A percentile compares a stretch with the other conserved stretches of the same genome.
phyloP scores from a whole-genome alignment of 2,329 filamentous ascomycete species.

The Botryotinia globosa region DNA sequence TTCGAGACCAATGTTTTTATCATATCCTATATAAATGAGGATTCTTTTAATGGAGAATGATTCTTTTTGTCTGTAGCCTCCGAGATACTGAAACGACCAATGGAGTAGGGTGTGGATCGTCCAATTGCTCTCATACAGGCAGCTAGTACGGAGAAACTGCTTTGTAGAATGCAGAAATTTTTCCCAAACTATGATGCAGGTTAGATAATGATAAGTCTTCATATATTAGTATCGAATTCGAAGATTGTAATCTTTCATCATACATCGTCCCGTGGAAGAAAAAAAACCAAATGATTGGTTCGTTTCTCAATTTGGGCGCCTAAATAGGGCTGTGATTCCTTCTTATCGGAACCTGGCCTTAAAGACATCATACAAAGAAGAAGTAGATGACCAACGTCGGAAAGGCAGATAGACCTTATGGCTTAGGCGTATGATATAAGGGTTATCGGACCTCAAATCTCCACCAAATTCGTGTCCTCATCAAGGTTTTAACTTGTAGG shows the following conservation, averaged over 20 bases:
- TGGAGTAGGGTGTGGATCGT: background rate
- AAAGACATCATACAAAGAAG: background rate
- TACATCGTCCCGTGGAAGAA: background rate
- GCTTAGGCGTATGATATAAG: background rate
- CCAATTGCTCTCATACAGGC: background rate
- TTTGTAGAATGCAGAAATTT: background rate
- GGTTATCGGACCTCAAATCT: slow-evolving; percentile 3
- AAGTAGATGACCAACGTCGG: background rate
- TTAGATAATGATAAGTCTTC: background rate
- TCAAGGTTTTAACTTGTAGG: background rate
- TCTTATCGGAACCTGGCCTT: background rate
- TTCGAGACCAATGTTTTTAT: background rate
- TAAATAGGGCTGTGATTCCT: slow-evolving; percentile 12
- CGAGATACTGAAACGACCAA: background rate
- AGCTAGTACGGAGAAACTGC: background rate
- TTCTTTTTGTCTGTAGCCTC: too few relatives aligned
- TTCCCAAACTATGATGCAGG: background rate
- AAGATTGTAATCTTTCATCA: background rate
- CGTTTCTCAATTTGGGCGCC: slow-evolving; percentile 1
- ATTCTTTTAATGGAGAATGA: too few relatives aligned
- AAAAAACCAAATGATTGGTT: slow-evolving; percentile 1
- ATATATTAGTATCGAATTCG: background rate
- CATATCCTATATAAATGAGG: background rate
- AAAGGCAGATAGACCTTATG: background rate
- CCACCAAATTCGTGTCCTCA: slow-evolving; percentile 8